Evolutionary conservation across 116 monocot genomes (phyloP), one percentile per base, ranked within the genome.

Genomic region (Trichopus zeylanicus): DNA sequence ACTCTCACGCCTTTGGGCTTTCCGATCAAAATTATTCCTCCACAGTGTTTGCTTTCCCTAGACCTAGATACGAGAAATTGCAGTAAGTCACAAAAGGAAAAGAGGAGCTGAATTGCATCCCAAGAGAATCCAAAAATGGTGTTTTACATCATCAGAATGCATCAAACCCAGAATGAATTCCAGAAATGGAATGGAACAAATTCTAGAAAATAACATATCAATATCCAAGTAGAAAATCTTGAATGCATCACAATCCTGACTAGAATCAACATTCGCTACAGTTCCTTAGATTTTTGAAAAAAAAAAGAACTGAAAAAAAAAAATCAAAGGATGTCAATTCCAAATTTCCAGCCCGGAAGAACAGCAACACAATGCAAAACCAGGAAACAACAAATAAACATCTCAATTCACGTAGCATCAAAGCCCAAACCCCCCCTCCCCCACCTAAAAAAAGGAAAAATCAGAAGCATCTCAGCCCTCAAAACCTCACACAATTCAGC

Each of bases 401-500:
- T 5, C n/a, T 19, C 51, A 22, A 26, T 29, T 7, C 29, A 55
- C 46, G 48, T 29, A 32, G 48, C 31, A 55, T 25, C 29, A n/a
- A 48, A 70, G 63, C 9, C 42, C 5, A 22, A 5, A 53, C 23
- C 39, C 30, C 15, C 48, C n/a, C n/a, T n/a, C n/a, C 34, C 19
- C 53, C 6, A 11, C 22, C 7, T 24, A 26, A 27, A 54, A 27
- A 11, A 4, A 19, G 16, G 21, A 29, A 27, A 37, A 29, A 4
- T 53, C 60, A 39, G 32, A 55, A 55, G 28, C 62, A 53, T 53
- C 28, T 11, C 27, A 53, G 53, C 26, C 53, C 23, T 35, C 49
- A 6, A 20, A 51, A 51, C 52, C 27, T 39, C 29, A 5, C 31
- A 28, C 22, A 68, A 68, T 68, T 68, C 24, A 51, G 46, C 51